Percentiles rank a stretch among this genome's conserved stretches.
These are phyloP conservation scores for Picea glauca DNA, from an alignment of 75 land plant genomes.

Conservation along the genomic window DNA sequence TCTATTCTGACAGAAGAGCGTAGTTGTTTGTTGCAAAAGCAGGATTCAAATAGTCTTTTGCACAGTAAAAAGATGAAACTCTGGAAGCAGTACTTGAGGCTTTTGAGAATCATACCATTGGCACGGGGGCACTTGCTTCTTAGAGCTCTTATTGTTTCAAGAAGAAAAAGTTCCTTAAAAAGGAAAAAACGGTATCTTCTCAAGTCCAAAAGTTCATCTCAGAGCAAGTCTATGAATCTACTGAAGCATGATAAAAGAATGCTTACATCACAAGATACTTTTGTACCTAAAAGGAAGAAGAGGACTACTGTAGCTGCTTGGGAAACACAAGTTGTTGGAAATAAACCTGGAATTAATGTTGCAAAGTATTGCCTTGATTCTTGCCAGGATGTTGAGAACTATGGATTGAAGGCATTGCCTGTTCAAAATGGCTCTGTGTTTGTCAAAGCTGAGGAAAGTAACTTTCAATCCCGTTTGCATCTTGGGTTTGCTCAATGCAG, in stretches of 20 bases:
- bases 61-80: neutral
- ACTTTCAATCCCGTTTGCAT: constrained; percentile 1
- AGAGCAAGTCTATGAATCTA: neutral
- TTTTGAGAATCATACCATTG: neutral
- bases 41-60: neutral
- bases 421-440: neutral
- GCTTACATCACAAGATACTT: no score
- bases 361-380: neutral
- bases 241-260: neutral
- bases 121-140: neutral
- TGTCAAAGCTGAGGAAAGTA: neutral
- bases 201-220: neutral
- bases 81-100: neutral
- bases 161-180: neutral
- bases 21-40: neutral
- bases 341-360: neutral
- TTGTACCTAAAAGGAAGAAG: no score
- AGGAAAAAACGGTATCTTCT: constrained; percentile 1
- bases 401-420: neutral
- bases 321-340: neutral
- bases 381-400: neutral
- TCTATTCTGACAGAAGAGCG: neutral
- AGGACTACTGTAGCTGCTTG: neutral
- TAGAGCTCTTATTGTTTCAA: neutral
- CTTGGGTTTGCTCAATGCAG: neutral